Base-by-base conservation (phyloP, 1,139 yeast genomes). In the Tardiomyces digboiensis region DNA sequence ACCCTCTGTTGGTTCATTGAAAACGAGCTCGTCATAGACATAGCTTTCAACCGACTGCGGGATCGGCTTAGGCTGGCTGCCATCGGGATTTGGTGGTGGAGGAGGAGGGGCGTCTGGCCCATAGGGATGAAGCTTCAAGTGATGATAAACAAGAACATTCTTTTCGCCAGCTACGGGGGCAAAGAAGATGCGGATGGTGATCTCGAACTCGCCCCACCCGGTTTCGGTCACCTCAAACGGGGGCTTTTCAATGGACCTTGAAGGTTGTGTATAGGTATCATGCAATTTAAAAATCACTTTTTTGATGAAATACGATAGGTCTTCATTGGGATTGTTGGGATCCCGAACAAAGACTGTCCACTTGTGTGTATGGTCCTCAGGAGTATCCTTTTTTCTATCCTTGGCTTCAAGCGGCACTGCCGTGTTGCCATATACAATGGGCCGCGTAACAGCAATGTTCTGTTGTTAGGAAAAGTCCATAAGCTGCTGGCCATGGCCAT, bases 121-220 rank as follows among this genome's bases (percentile, higher is more conserved):
- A 61, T 84, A 93, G 0, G 98, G 97, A 66, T 91, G 99, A 40
- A 91, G 69, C 60, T 89, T 87, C 54, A 91, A 68, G 51, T 86
- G 95, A 61, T 91, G 98, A 59, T 87, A 87, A 44, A 91, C 71
- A 46, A 81, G 86, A 43, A 91, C 70, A 60, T 84, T 82, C 68
- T 91, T 93, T 61, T 93, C 99, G 54, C 82, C 82, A 16, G 94
- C 82, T 29, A 87, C 95, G 21, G 82, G 74, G 39, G 82, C 83
- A 64, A 91, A 91, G 62, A 82, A 89, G 29, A 91, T 76, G 61
- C 89, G 86, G 46, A 91, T 81, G 37, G 84, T 78, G 50, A 93
- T 84, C 59, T 91, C 99, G 65, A 91, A 91, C 63, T 91, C 99
- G 50, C 99, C 99, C 99, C 99, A 91, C 0, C 99, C 99, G 0